phyloP scores from a whole-genome alignment of 306 rosid genomes.

The Vachellia collinsii region DNA sequence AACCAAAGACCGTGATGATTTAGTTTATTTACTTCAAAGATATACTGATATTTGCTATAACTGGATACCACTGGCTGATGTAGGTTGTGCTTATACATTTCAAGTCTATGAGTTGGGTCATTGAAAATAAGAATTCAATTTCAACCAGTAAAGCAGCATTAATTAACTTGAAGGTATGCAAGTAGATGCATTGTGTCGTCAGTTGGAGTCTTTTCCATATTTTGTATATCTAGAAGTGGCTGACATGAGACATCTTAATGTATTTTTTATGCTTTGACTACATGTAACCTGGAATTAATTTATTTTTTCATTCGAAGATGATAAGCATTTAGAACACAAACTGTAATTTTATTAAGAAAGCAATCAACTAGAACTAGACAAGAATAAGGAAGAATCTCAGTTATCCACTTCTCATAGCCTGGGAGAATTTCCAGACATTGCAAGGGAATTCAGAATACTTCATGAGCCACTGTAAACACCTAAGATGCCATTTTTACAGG shows the following conservation, averaged over 20 bases:
- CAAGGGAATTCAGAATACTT: background rate
- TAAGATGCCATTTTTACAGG: background rate
- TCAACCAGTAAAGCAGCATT: slow-evolving; percentile 60
- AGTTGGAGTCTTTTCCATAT: slow-evolving; percentile 15
- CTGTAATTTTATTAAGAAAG: background rate
- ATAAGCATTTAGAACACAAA: background rate
- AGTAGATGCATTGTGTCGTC: slow-evolving; percentile 15
- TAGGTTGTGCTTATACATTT: slow-evolving; percentile 77
- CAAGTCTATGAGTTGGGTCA: slow-evolving; percentile 81
- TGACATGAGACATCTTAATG: slow-evolving; percentile 13
- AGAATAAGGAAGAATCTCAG: background rate
- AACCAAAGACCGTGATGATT: slow-evolving; percentile 5
- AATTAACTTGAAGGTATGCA: slow-evolving; percentile 73
- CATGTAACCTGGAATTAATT: slow-evolving; percentile 11
- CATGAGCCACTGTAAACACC: background rate
- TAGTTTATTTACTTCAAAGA: background rate
- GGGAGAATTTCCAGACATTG: background rate
- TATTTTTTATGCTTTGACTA: background rate
- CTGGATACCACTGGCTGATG: slow-evolving; percentile 33
- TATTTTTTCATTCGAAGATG: background rate
- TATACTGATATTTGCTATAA: slow-evolving; percentile 19
- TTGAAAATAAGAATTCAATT: slow-evolving; percentile 65
- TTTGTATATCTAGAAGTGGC: slow-evolving; percentile 25
- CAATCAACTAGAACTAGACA: background rate
- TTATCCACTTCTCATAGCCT: background rate